Conservation (phyloP, 2,329 filamentous ascomycete genomes). For the Hymenoscyphus linearis region DNA sequence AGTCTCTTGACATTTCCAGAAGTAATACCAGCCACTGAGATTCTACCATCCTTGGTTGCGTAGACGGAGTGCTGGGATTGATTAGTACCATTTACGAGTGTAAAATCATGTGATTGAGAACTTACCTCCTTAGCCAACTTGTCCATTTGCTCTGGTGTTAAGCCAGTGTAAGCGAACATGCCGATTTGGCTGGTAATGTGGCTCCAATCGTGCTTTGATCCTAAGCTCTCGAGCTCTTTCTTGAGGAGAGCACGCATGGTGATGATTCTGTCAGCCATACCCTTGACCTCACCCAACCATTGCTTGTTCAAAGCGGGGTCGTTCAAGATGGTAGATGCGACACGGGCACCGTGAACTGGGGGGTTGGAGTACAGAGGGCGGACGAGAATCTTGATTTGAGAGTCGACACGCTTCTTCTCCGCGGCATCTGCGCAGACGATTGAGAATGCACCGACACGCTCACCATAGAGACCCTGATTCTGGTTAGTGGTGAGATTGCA, state of each 20-base stretch:
- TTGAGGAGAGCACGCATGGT: conserved; percentile 93
- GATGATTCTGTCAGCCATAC: conserved; percentile 98
- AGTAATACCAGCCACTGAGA: conserved; percentile 82
- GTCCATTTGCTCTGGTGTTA: conserved; percentile 89
- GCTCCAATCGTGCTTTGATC: conserved; percentile 95
- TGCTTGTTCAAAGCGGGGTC: conserved; percentile 79
- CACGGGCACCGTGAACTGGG: conserved; percentile 90
- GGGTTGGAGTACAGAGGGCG: conserved; percentile 98
- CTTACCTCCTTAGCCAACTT: conserved; percentile 76
- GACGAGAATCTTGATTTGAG: conserved; percentile 96
- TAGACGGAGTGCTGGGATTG: conserved; percentile 75
- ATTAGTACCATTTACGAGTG: not conserved
- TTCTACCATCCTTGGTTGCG: conserved; percentile 86
- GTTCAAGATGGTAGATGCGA: conserved; percentile 89
- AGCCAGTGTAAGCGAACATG: conserved; percentile 98
- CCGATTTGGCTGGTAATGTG: conserved; percentile 99
- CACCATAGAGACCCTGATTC: conserved; percentile 83
- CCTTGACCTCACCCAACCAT: conserved; percentile 96
- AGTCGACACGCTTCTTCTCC: conserved; percentile 94
- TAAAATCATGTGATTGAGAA: conserved; percentile 20
- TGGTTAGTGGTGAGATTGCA: not conserved
- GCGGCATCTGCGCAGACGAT: conserved; percentile 78
- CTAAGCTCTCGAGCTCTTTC: conserved; percentile 89
- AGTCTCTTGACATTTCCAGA: conserved; percentile 72
- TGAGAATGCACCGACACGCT: conserved; percentile 96